Evolutionary conservation across 768 basidiomycete genomes (phyloP), one percentile per base, ranked within the genome.

Genomic region (Arthromyces matolae): DNA sequence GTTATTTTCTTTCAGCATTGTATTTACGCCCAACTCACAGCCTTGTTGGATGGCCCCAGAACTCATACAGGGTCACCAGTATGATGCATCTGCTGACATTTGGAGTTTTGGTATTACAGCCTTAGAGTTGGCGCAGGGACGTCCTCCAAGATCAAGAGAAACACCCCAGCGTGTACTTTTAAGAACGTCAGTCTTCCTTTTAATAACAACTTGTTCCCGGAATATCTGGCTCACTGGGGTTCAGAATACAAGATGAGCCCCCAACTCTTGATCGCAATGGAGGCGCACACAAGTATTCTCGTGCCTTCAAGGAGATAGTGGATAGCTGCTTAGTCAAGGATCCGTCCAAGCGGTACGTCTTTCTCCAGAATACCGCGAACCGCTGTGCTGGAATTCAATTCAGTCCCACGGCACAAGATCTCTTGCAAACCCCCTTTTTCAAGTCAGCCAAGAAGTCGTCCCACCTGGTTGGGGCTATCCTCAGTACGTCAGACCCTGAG

Each of bases 21-120:
- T 19, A 14, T 16, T 51, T 38, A 46, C 42, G 23, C 14, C 23
- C 40, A 31, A 24, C n/a, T 39, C 39, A 28, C 48, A 84, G 81
- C 94, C 94, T 1, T 91, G 89, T 62, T 96, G 91, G 91, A 97
- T 96, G 93, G 91, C 94, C 0, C 94, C 94, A 2, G 94, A 97
- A 58, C 78, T 96, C 19, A 89, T 97, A 38, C 78, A 86, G 55
- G 88, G 92, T 41, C 79, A 78, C 55, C 79, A 81, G 46, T 95
- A 94, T 63, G 92, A 94, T 61, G 77, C 83, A 10, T 79, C 84
- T 53, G 91, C 91, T 16, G 94, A 97, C 61, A 93, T 97, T 49
- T 97, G 93, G 93, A 93, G 89, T 49, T 89, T 96, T 63, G 94
- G 91, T 10, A 93, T 97, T 49, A 95, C 93, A n/a, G 87, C 93